Evolutionary conservation across 805 yeast species (phyloP).

Genomic region (Cyberlindnera suaveolens): DNA sequence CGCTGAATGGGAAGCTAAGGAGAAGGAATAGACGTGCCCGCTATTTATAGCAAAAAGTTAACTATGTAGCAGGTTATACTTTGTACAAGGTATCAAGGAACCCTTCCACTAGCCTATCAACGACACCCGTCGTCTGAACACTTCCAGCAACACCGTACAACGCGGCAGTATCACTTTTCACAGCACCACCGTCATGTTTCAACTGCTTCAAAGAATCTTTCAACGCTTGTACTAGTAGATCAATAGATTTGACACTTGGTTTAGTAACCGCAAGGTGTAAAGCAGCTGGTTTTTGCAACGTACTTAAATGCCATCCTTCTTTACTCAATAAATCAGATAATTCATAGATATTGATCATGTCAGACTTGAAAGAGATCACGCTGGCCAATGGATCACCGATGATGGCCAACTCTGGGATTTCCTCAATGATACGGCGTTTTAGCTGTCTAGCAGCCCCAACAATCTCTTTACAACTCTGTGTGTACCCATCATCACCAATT

Average conservation of each 20-base stretch:
- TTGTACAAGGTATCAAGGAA: constrained; percentile 81
- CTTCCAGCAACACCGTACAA: constrained; percentile 95
- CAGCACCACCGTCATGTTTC: constrained; percentile 18
- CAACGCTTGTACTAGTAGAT: constrained; percentile 47
- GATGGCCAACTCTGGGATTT: constrained; percentile 53
- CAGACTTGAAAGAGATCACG: constrained; percentile 72
- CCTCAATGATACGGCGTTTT: constrained; percentile 38
- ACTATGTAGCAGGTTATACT: neutral
- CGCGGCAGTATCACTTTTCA: constrained; percentile 69
- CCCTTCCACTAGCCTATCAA: constrained; percentile 69
- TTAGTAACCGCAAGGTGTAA: constrained; percentile 85
- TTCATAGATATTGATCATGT: constrained; percentile 61
- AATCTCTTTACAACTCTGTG: constrained; percentile 57
- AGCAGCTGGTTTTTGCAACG: constrained; percentile 87
- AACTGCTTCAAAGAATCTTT: constrained; percentile 22
- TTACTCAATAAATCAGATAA: constrained; percentile 64
- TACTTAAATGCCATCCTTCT: constrained; percentile 84
- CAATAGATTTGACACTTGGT: constrained; percentile 56
- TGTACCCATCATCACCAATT: constrained; percentile 83
- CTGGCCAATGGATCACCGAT: constrained; percentile 84
- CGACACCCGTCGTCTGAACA: constrained; percentile 76
- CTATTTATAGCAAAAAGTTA: neutral
- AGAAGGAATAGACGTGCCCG: neutral
- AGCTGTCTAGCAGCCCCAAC: constrained; percentile 57
- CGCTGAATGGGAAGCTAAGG: constrained; percentile 11